A percentile compares a stretch with the other conserved stretches of the same genome.
Evolutionary conservation across 306 rosid genomes (phyloP).

Genomic region (Oxytropis ochrocephala): DNA sequence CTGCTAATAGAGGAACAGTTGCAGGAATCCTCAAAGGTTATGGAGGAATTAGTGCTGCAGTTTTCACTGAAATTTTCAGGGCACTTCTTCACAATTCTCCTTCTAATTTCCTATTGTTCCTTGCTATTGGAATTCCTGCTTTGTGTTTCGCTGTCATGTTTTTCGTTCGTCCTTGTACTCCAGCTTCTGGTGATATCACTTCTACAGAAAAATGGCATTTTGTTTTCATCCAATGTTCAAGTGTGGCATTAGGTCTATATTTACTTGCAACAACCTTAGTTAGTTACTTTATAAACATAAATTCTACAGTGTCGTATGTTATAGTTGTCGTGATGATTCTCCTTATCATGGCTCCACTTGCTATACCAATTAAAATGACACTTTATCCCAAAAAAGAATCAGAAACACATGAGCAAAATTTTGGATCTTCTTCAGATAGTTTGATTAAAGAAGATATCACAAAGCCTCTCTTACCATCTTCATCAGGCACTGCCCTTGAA

Average conservation of each 20-base stretch:
- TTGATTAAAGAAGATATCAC: slow-evolving; percentile 25
- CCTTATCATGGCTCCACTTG: slow-evolving; percentile 72
- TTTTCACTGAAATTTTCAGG: slow-evolving; percentile 54
- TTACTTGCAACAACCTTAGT: slow-evolving; percentile 49
- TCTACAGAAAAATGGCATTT: slow-evolving; percentile 46
- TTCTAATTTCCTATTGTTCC: slow-evolving; percentile 52
- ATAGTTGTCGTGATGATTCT: slow-evolving; percentile 47
- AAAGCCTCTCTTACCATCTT: slow-evolving; percentile 37
- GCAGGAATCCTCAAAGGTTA: slow-evolving; percentile 78
- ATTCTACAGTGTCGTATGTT: slow-evolving; percentile 21
- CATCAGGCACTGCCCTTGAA: slow-evolving; percentile 37
- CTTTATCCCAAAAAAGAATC: slow-evolving; percentile 30
- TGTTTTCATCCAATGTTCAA: slow-evolving; percentile 55
- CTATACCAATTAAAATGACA: slow-evolving; percentile 75
- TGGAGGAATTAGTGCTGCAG: slow-evolving; percentile 70
- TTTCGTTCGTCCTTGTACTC: slow-evolving; percentile 65
- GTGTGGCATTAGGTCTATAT: slow-evolving; percentile 56
- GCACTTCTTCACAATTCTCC: slow-evolving; percentile 54
- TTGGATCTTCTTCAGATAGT: slow-evolving; percentile 26
- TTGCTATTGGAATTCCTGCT: slow-evolving; percentile 55
- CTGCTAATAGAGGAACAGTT: slow-evolving; percentile 62
- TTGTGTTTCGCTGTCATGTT: slow-evolving; percentile 60
- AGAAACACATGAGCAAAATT: slow-evolving; percentile 14
- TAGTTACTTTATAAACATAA: slow-evolving; percentile 21
- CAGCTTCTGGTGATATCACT: slow-evolving; percentile 46